Percentiles rank a stretch among this genome's conserved stretches.
These are phyloP conservation scores for Alloascoidea hylecoeti DNA, from an alignment of 805 yeast genomes.

Conservation along the genomic window DNA sequence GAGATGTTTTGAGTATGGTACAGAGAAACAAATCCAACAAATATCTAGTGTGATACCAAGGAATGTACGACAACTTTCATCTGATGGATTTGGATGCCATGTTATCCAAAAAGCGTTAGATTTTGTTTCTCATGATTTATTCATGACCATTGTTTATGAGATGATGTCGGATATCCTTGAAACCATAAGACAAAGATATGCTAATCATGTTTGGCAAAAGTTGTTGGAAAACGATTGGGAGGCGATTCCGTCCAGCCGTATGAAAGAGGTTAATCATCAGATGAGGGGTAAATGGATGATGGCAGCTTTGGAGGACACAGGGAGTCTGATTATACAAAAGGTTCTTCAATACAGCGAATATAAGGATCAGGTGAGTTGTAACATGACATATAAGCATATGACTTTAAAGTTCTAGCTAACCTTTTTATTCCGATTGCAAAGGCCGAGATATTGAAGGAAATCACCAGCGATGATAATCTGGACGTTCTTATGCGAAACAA, in stretches of 20 bases:
- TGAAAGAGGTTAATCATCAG: background rate
- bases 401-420: background rate
- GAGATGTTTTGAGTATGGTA: conserved; percentile 21
- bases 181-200: conserved; percentile 22
- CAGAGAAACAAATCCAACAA: conserved; percentile 13
- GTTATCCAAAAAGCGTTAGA: conserved; percentile 26
- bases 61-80: conserved; percentile 16
- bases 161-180: conserved; percentile 15
- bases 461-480: no score
- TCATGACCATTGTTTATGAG: conserved; percentile 20
- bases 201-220: conserved; percentile 30
- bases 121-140: conserved; percentile 14
- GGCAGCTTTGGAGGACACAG: background rate
- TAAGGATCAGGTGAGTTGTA: background rate
- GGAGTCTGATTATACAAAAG: background rate
- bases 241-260: background rate
- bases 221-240: conserved; percentile 21
- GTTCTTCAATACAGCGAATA: background rate
- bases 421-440: no score
- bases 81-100: conserved; percentile 25
- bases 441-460: no score
- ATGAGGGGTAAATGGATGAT: background rate
- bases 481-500: no score
- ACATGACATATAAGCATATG: background rate
- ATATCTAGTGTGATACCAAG: conserved; percentile 15